A percentile compares a stretch with the other conserved stretches of the same genome.
phyloP scores from a whole-genome alignment of 768 basidiomycete species.

The Lactarius akahatsu region DNA sequence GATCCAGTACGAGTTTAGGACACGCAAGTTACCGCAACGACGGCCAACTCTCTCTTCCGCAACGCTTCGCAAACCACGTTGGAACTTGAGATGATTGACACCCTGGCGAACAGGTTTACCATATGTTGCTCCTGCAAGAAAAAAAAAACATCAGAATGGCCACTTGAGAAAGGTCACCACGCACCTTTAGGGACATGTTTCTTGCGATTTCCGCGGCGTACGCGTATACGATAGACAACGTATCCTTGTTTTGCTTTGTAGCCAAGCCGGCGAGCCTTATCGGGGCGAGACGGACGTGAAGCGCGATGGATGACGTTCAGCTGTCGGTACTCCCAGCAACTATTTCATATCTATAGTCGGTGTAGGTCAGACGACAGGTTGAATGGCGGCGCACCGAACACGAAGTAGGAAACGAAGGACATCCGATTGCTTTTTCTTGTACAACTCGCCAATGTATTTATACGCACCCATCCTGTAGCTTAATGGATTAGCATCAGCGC shows the following conservation, averaged over 20 bases:
- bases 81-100: slow-evolving; percentile 99
- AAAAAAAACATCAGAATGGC: neutral
- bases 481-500: slow-evolving; percentile 32
- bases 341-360: slow-evolving; percentile 35
- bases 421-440: slow-evolving; percentile 98
- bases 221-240: slow-evolving; percentile 95
- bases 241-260: slow-evolving; percentile 99
- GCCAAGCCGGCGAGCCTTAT: slow-evolving; percentile 97
- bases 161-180: slow-evolving; percentile 27
- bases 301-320: slow-evolving; percentile 98
- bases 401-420: slow-evolving; percentile 97
- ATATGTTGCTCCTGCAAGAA: slow-evolving; percentile 87
- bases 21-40: slow-evolving; percentile 94
- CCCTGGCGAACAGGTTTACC: slow-evolving; percentile 99
- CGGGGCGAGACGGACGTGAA: slow-evolving; percentile 95
- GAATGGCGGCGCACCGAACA: slow-evolving; percentile 64
- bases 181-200: slow-evolving; percentile 96
- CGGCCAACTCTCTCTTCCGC: slow-evolving; percentile 98
- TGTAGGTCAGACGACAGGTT: neutral
- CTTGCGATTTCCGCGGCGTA: slow-evolving; percentile 98
- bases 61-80: slow-evolving; percentile 86
- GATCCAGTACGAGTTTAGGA: slow-evolving; percentile 98
- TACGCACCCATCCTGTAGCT: slow-evolving; percentile 83
- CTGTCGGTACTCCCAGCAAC: slow-evolving; percentile 99
- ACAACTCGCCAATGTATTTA: slow-evolving; percentile 95